These are phyloP conservation scores for Podila epicladia DNA, from an alignment of 192 early-diverging fungal species.

Conservation along the genomic window DNA sequence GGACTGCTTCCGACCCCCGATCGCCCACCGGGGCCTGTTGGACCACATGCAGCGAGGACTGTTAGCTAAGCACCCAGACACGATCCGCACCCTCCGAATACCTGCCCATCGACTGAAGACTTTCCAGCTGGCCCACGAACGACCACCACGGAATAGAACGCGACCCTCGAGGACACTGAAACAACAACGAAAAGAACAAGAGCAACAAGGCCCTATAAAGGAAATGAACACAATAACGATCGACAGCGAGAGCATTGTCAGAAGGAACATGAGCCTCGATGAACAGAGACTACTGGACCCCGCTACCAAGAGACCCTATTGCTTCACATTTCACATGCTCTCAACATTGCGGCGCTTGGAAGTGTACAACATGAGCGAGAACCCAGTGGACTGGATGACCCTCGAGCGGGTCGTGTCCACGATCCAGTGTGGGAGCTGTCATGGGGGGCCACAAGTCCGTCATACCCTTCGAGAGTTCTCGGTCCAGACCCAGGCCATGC, in stretches of 20 bases:
- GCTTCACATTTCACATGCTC: conserved; percentile 7
- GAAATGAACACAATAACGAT: too few relatives aligned
- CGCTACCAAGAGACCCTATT: background rate
- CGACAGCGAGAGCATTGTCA: too few relatives aligned
- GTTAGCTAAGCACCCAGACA: background rate
- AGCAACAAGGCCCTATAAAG: too few relatives aligned
- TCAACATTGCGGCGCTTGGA: background rate
- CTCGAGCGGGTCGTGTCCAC: conserved; percentile 7
- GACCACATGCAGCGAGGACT: conserved; percentile 1
- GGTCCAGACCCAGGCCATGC: background rate
- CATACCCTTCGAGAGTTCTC: background rate
- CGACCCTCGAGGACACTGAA: background rate
- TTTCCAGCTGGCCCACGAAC: background rate
- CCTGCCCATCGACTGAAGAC: conserved; percentile 13
- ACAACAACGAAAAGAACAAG: background rate
- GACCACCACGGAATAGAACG: background rate
- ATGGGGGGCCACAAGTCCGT: background rate
- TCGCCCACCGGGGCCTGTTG: background rate
- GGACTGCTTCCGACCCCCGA: too few relatives aligned
- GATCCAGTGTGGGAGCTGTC: background rate
- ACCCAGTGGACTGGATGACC: background rate
- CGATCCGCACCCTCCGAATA: background rate
- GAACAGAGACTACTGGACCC: background rate
- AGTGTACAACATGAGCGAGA: background rate
- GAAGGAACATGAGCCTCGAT: too few relatives aligned